These are phyloP conservation scores for Austroboletus rostrupii DNA, from an alignment of 1,284 basidiomycete genomes.

Conservation along the genomic window DNA sequence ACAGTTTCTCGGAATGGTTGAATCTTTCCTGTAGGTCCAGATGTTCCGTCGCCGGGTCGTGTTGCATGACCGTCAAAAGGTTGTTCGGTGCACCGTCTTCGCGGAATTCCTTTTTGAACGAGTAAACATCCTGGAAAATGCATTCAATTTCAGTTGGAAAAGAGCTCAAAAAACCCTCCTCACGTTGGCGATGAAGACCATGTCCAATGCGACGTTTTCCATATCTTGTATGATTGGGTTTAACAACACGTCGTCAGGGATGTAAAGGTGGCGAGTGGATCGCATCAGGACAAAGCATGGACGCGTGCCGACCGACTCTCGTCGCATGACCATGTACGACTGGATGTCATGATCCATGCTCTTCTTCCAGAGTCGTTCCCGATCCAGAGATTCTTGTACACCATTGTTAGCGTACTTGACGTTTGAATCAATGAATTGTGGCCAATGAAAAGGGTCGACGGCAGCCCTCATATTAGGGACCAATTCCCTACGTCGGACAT, in stretches of 20 bases:
- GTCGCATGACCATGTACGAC: constrained; percentile 27
- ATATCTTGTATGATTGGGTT: constrained; percentile 25
- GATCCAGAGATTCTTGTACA: constrained; percentile 25
- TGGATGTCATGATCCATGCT: constrained; percentile 17
- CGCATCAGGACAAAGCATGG: constrained; percentile 30
- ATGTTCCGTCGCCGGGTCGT: constrained; percentile 17
- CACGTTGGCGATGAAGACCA: constrained; percentile 29
- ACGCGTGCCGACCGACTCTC: constrained; percentile 26
- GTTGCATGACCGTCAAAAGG: constrained; percentile 21
- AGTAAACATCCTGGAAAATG: constrained; percentile 25
- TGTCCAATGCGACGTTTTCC: constrained; percentile 26
- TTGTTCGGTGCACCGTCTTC: constrained; percentile 30
- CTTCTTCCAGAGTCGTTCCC: constrained; percentile 20
- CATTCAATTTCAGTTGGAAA: not conserved
- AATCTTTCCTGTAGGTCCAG: constrained; percentile 19
- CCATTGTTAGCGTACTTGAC: constrained; percentile 18
- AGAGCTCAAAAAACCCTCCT: not conserved
- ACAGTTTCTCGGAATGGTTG: constrained; percentile 13
- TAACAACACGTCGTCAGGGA: constrained; percentile 22
- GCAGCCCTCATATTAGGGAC: constrained; percentile 22
- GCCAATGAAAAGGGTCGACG: constrained; percentile 28
- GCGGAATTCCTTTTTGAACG: constrained; percentile 27
- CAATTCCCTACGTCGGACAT: constrained; percentile 17
- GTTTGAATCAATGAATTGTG: constrained; percentile 25
- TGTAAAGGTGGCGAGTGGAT: constrained; percentile 25